These are phyloP conservation scores for Pezicula neosporulosa DNA, from an alignment of 2,329 filamentous ascomycete species.

Conservation along the genomic window DNA sequence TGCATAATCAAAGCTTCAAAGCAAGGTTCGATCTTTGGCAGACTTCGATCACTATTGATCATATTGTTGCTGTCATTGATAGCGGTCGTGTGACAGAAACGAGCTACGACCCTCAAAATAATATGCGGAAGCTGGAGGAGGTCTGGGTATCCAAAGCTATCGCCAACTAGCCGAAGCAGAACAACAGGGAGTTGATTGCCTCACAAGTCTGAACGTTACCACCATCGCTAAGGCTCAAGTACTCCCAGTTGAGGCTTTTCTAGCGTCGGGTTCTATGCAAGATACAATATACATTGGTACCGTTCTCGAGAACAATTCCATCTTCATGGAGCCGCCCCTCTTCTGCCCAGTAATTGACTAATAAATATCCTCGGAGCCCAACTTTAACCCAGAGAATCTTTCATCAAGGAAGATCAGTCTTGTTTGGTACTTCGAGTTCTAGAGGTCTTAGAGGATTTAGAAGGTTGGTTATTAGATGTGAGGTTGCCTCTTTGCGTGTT, in stretches of 20 bases:
- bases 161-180: constrained; percentile 18
- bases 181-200: constrained; percentile 11
- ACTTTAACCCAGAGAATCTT: too few species aligned
- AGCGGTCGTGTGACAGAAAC: constrained; percentile 96
- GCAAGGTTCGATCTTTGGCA: constrained; percentile 65
- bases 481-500: too few species aligned
- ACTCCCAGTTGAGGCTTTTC: constrained; percentile 12
- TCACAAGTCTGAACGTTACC: constrained; percentile 16
- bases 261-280: constrained; percentile 10
- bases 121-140: constrained; percentile 92
- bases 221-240: constrained; percentile 18
- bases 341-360: constrained; percentile 27
- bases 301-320: constrained; percentile 17
- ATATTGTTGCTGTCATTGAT: constrained; percentile 94
- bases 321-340: constrained; percentile 19
- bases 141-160: constrained; percentile 70
- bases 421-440: too few species aligned
- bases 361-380: too few species aligned
- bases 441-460: too few species aligned
- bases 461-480: too few species aligned
- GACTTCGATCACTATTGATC: constrained; percentile 98
- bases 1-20: constrained; percentile 69
- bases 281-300: constrained; percentile 23
- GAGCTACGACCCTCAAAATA: constrained; percentile 84
- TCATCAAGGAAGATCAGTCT: too few species aligned